Conservation (phyloP, 495 filamentous ascomycete species). For the Penicillium psychrofluorescens region DNA sequence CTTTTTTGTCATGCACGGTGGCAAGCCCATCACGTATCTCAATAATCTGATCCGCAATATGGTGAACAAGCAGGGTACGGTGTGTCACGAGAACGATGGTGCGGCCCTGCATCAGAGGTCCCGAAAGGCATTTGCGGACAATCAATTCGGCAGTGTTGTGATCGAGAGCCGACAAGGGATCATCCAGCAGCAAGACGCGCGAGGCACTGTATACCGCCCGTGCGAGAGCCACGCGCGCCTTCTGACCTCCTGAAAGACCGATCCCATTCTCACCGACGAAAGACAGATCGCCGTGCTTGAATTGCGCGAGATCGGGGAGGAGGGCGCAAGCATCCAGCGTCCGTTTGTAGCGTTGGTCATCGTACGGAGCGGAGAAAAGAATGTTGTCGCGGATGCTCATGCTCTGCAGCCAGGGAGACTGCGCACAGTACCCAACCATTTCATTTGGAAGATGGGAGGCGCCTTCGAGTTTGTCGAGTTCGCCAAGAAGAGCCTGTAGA, state of each 20-base stretch:
- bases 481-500: constrained; percentile 69
- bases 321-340: constrained; percentile 59
- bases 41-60: constrained; percentile 60
- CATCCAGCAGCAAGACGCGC: constrained; percentile 59
- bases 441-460: constrained; percentile 52
- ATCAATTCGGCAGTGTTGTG: constrained; percentile 73
- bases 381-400: constrained; percentile 88
- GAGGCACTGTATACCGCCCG: constrained; percentile 64
- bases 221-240: constrained; percentile 60
- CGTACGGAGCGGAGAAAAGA: constrained; percentile 65
- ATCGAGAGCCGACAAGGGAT: constrained; percentile 61
- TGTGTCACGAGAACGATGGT: constrained; percentile 72
- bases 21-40: constrained; percentile 54
- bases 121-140: constrained; percentile 58
- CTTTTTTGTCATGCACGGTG: constrained; percentile 35
- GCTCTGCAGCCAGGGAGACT: constrained; percentile 85
- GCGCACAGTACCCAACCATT: constrained; percentile 73
- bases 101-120: constrained; percentile 54
- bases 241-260: constrained; percentile 64
- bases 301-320: constrained; percentile 52
- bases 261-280: constrained; percentile 66
- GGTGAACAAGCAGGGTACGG: constrained; percentile 59
- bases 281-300: constrained; percentile 60
- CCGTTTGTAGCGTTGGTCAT: constrained; percentile 52
- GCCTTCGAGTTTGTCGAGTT: constrained; percentile 61